These are phyloP conservation scores for Colletotrichum tamarilloi DNA, from an alignment of 2,329 filamentous ascomycete species.

Conservation along the genomic window DNA sequence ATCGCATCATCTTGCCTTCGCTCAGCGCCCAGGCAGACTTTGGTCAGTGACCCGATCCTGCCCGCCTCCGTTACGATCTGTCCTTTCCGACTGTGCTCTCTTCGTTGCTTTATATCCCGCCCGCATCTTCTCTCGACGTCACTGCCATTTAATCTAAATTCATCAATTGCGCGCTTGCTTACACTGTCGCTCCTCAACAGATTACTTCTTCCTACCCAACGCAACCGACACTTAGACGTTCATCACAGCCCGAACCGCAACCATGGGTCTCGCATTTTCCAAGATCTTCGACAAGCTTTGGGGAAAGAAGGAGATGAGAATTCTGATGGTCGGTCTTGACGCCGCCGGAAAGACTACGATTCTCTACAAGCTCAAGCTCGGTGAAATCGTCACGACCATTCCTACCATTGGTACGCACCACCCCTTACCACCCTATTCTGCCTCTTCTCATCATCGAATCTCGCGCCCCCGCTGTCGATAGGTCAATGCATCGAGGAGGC, in stretches of 20 bases:
- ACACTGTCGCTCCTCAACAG: conserved; percentile 21
- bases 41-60: conserved; percentile 28
- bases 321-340: conserved; percentile 99
- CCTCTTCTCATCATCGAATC: neutral
- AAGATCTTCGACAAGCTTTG: conserved; percentile 96
- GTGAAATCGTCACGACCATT: conserved; percentile 98
- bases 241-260: conserved; percentile 62
- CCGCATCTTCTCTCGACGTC: conserved; percentile 24
- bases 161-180: conserved; percentile 32
- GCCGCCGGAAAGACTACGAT: conserved; percentile 99
- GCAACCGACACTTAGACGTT: conserved; percentile 49
- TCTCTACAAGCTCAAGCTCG: conserved; percentile 99
- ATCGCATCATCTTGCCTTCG: conserved; percentile 14
- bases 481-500: neutral
- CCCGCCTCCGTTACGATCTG: conserved; percentile 23
- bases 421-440: conserved; percentile 1
- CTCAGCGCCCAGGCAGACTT: conserved; percentile 30
- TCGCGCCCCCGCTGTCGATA: conserved; percentile 4
- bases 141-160: conserved; percentile 20
- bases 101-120: conserved; percentile 23
- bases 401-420: conserved; percentile 87
- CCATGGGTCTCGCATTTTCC: conserved; percentile 98
- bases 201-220: conserved; percentile 41
- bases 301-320: conserved; percentile 99
- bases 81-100: conserved; percentile 26